A percentile compares a stretch with the other conserved stretches of the same genome.
phyloP scores from a whole-genome alignment of 2,329 filamentous ascomycete genomes.

The Botrytis fabae region DNA sequence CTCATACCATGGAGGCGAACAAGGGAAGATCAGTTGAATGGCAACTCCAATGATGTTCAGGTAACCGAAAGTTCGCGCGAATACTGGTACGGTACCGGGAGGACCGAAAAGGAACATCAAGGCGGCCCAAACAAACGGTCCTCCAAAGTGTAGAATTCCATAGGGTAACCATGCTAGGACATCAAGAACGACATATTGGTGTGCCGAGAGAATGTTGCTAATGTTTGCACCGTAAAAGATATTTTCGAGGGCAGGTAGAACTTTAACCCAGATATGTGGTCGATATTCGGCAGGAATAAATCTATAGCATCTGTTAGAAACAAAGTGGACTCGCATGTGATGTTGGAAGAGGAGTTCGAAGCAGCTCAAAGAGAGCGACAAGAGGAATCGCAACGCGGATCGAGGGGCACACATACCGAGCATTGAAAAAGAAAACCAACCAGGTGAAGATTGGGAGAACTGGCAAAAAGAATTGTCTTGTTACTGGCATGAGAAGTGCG shows the following conservation, averaged over 20 bases:
- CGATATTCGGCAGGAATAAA: constrained; percentile 88
- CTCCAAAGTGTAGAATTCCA: constrained; percentile 85
- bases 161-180: constrained; percentile 93
- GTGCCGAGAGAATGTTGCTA: constrained; percentile 90
- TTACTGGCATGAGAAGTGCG: constrained; percentile 77
- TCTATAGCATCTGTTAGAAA: constrained; percentile 48
- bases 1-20: constrained; percentile 96
- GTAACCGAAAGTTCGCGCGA: constrained; percentile 86
- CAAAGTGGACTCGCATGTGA: constrained; percentile 15
- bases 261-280: constrained; percentile 92
- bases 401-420: constrained; percentile 59
- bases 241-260: constrained; percentile 91
- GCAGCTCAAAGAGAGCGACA: constrained; percentile 17
- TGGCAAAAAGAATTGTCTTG: constrained; percentile 87
- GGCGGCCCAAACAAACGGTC: constrained; percentile 74
- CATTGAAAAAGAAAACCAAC: constrained; percentile 79
- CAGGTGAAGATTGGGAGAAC: constrained; percentile 83
- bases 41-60: constrained; percentile 86
- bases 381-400: not conserved
- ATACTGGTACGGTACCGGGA: constrained; percentile 80
- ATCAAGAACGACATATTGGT: constrained; percentile 81
- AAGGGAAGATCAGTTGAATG: constrained; percentile 88
- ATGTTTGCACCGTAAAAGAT: constrained; percentile 95
- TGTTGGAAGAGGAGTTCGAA: constrained; percentile 23
- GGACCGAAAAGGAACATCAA: constrained; percentile 87